Base-by-base conservation (phyloP, 306 rosid genomes). In the Glycyrrhiza uralensis region DNA sequence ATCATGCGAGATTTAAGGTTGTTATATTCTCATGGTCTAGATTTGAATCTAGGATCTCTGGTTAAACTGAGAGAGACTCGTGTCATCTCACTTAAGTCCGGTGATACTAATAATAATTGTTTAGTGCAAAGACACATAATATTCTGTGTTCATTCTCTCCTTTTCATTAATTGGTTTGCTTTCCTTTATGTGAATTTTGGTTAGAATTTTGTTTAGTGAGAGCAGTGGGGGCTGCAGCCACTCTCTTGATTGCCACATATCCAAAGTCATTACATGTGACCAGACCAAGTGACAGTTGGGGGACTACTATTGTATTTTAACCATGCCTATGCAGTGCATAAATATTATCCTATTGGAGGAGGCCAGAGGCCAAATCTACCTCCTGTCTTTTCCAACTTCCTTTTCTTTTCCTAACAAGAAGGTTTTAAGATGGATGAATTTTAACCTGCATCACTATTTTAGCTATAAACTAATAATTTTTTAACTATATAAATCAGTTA, bases 141-240 rank as follows among this genome's bases (percentile, higher is more conserved):
- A n/a, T n/a, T n/a, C n/a, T n/a, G n/a, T n/a, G n/a, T n/a, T 82
- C 74, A 78, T 84, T 81, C 89, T 70, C 62, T 39, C 18, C 33
- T 26, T 36, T 70, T 47, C 18, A 76, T 76, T 85, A 65, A 85
- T 74, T 71, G 18, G 32, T 30, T 36, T 30, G 77, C 62, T 79
- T 69, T 70, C 66, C 69, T 82, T 87, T 82, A 19, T 78, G 85
- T 90, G 87, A 87, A 63, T 62, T 82, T 62, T 66, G 74, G 91
- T 82, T 81, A 76, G 76, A 77, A 86, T 80, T 79, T 77, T 83
- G 59, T 74, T 72, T 69, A 33, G 51, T 45, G 50, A 44, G 32
- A 45, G 44, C 10, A 36, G 35, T 20, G 44, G 68, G 65, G 71
- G n/a, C n/a, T n/a, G n/a, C 36, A 75, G 66, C 36, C 39, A 47